Base-by-base conservation (phyloP, 768 basidiomycete genomes). In the Boletus speciosus region DNA sequence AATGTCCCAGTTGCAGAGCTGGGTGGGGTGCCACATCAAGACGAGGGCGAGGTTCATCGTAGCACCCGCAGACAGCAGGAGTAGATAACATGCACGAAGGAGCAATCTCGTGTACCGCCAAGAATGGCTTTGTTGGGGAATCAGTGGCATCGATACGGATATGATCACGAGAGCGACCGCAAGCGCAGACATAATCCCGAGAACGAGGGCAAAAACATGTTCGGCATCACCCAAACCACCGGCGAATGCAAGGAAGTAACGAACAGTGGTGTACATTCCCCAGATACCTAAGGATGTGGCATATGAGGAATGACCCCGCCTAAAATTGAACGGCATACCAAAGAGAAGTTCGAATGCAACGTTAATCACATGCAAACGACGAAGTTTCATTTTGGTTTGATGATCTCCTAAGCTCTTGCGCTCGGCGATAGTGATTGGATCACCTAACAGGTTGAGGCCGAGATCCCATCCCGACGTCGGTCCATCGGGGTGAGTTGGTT, bases 181-280 rank as follows among this genome's bases (percentile, higher is more conserved):
- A n/a, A 70, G 32, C 7, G 68, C 61, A 46, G 66, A 66, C 19
- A 27, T 6, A 34, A 61, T 51, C 11, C 62, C 63, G 29, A 72
- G 57, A 6, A 66, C 60, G 29, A 76, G 54, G 0, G 72, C 45
- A 48, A 47, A 61, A 76, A 67, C 34, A 75, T 71, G 51, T 78
- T 54, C 66, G 10, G 78, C 73, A 7, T 76, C 59, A 9, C 71
- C 71, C 11, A 81, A 68, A 52, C 71, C 70, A 43, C 77, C 76
- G 5, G 71, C 71, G 60, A 78, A 85, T 4, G 85, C 82, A 11
- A 88, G 61, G 61, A 79, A 84, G 65, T 90, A 91, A 41, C 87
- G 83, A 49, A 82, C 66, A 6, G 79, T 74, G 56, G 78, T 84
- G 66, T 86, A 90, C 8, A 74, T 64, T 27, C 81, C 78, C 84